These are phyloP conservation scores for Talaromyces adpressus DNA, from an alignment of 495 filamentous ascomycete genomes.

Conservation along the genomic window DNA sequence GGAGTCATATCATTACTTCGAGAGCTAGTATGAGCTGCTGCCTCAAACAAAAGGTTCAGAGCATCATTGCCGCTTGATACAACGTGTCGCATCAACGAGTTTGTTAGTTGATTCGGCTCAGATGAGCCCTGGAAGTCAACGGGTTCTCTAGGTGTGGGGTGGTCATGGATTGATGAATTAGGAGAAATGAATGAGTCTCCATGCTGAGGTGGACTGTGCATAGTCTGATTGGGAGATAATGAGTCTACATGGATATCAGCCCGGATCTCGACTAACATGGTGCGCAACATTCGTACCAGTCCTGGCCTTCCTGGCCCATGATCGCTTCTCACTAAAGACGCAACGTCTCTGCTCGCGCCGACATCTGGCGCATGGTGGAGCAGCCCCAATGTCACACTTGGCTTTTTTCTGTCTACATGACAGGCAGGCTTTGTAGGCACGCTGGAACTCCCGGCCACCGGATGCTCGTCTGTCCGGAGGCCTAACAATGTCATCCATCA, in stretches of 20 bases:
- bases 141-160: not conserved
- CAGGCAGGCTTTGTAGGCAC: conserved; percentile 44
- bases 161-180: not conserved
- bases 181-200: not conserved
- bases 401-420: conserved; percentile 42
- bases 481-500: conserved; percentile 24
- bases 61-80: conserved; percentile 47
- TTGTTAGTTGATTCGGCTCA: conserved; percentile 19
- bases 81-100: conserved; percentile 42
- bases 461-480: conserved; percentile 19
- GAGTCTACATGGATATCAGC: not conserved
- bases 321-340: conserved; percentile 77
- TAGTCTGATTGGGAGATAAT: not conserved
- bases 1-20: conserved; percentile 8
- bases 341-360: conserved; percentile 86
- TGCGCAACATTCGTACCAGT: conserved; percentile 18
- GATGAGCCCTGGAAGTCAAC: conserved; percentile 2
- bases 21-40: conserved; percentile 29
- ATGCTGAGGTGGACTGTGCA: not conserved
- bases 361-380: conserved; percentile 89
- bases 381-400: conserved; percentile 47
- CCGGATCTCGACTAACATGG: not conserved
- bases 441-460: conserved; percentile 35
- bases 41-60: conserved; percentile 47
- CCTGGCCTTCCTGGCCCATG: conserved; percentile 36